Conservation (phyloP, 805 yeast species). For the Myxozyma nipponensis region DNA sequence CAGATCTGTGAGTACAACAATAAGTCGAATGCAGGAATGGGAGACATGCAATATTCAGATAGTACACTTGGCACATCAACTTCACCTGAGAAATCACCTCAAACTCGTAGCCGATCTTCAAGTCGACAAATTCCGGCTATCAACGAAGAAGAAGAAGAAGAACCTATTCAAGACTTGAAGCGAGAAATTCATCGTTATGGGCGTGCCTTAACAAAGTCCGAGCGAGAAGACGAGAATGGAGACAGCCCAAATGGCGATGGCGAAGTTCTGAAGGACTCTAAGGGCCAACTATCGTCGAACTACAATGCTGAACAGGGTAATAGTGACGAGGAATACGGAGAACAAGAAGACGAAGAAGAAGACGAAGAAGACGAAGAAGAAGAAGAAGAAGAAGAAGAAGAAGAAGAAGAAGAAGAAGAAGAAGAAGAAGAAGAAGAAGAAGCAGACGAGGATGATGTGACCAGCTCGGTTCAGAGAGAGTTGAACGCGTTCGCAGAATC, state of each 20-base stretch:
- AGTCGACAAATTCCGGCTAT: not conserved
- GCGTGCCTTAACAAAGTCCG: not conserved
- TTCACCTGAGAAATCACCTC: not conserved
- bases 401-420: not conserved
- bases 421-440: constrained; percentile 6
- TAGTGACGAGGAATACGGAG: constrained; percentile 2
- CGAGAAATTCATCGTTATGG: not conserved
- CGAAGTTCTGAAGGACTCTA: not conserved
- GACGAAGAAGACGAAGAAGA: constrained; percentile 13
- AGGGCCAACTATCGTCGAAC: not conserved
- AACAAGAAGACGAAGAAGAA: constrained; percentile 10
- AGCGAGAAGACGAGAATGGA: not conserved
- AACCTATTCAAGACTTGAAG: not conserved
- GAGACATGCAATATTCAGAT: no score
- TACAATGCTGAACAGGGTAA: not conserved
- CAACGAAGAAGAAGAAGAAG: constrained; percentile 3
- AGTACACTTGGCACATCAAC: no score
- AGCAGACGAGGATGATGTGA: constrained; percentile 17
- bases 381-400: constrained; percentile 5
- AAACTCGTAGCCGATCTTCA: not conserved
- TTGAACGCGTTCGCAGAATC: constrained; percentile 51
- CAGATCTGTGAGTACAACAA: no score
- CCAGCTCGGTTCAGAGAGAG: constrained; percentile 55
- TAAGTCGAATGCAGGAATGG: no score
- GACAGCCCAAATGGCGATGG: no score